Conservation (phyloP, 1,284 basidiomycete genomes). For the Papiliotrema nemorosa region DNA sequence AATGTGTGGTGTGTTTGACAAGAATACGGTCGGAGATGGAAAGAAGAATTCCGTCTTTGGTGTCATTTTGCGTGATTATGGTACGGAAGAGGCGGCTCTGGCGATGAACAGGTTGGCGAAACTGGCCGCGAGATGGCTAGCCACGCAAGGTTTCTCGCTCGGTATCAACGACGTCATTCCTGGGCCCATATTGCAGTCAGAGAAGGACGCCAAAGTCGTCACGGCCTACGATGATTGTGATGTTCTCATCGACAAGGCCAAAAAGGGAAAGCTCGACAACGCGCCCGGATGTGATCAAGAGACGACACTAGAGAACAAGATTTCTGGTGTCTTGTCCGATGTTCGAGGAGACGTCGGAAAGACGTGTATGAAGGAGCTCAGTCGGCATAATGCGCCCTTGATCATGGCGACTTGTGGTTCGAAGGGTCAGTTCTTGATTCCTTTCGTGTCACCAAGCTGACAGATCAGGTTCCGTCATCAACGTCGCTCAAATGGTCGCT, state of each 20-base stretch:
- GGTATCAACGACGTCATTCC: constrained; percentile 99
- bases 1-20: constrained; percentile 99
- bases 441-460: constrained; percentile 8
- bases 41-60: constrained; percentile 99
- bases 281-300: constrained; percentile 96
- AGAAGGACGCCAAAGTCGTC: constrained; percentile 85
- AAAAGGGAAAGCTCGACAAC: constrained; percentile 89
- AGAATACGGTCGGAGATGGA: constrained; percentile 94
- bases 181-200: constrained; percentile 70
- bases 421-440: constrained; percentile 63
- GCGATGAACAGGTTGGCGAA: constrained; percentile 98
- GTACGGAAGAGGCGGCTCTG: constrained; percentile 84
- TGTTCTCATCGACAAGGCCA: constrained; percentile 82
- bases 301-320: constrained; percentile 91
- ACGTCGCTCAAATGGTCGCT: constrained; percentile 99
- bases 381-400: constrained; percentile 90
- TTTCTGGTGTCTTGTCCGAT: constrained; percentile 87
- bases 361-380: constrained; percentile 97
- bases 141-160: constrained; percentile 95
- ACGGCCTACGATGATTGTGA: constrained; percentile 85
- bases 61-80: constrained; percentile 95
- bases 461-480: constrained; percentile 85
- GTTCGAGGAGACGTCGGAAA: constrained; percentile 96
- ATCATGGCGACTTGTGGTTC: constrained; percentile 99
- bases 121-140: constrained; percentile 90